A percentile compares a stretch with the other conserved stretches of the same genome.
phyloP scores from a whole-genome alignment of 306 rosid species.

The Cicer chorassanicum region DNA sequence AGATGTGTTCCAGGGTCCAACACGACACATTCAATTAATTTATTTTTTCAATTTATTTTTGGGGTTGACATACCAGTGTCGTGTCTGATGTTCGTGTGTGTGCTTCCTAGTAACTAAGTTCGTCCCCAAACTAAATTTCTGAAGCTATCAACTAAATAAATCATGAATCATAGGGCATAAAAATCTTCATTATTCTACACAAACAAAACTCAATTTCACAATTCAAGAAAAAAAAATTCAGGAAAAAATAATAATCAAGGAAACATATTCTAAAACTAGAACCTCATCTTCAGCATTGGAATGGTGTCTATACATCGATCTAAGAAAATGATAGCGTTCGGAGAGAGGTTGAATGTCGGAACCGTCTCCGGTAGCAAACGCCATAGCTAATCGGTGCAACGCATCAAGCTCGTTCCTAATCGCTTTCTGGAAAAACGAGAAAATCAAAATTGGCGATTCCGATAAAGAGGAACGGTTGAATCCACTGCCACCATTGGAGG shows the following conservation, averaged over 20 bases:
- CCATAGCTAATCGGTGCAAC: constrained; percentile 85
- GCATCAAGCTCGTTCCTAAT: constrained; percentile 91
- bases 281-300: constrained; percentile 99
- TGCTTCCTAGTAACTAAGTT: not conserved
- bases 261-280: constrained; percentile 39
- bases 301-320: constrained; percentile 89
- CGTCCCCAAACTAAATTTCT: constrained; percentile 25
- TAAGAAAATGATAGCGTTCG: constrained; percentile 75
- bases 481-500: constrained; percentile 59
- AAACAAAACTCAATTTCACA: constrained; percentile 19
- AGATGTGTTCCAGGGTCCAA: too few species aligned
- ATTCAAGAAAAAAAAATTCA: constrained; percentile 8
- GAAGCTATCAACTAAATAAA: constrained; percentile 29
- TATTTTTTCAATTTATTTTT: too few species aligned
- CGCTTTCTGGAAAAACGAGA: constrained; percentile 83
- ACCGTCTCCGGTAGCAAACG: constrained; percentile 77
- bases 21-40: too few species aligned
- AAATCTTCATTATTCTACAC: constrained; percentile 22
- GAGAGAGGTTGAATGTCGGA: constrained; percentile 71
- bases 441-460: constrained; percentile 86
- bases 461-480: constrained; percentile 57
- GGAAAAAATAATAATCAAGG: not conserved
- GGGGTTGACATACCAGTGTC: too few species aligned
- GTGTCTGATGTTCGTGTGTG: too few species aligned
- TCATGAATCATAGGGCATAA: not conserved